Base-by-base conservation (phyloP, 2,329 filamentous ascomycete species). In the Phoma sp. region DNA sequence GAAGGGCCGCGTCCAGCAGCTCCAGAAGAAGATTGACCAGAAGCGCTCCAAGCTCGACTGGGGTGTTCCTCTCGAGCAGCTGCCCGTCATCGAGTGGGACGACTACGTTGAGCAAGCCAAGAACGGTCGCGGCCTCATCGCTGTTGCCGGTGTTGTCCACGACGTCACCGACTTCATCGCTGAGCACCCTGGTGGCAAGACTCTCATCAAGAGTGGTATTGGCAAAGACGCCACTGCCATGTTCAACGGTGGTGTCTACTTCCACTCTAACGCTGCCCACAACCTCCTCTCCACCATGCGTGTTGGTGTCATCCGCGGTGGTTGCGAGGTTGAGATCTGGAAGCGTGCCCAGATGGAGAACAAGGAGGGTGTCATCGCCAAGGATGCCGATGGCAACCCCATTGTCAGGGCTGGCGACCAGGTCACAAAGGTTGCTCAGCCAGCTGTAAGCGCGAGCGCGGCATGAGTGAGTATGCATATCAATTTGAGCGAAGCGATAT, bases 371-470 rank as follows among this genome's bases (percentile, higher is more conserved):
- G 86, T 87, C 53, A 87, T 89, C 63, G 85, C 91, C 74, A 92
- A 91, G 74, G 93, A 96, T 73, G 89, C 87, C 14, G 81, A 86
- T 47, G 93, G 92, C 43, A 84, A 91, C 75, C 87, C 90, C 61
- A 92, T 97, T 65, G 85, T 96, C 69, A 89, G 93, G 61, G 92
- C 93, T 62, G 92, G 92, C 47, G 82, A 86, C 67, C 93, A 97
- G 79, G 85, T 91, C 55, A 97, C 93, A 65, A 92, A 91, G 78
- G 85, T 96, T 45, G 80, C 87, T 17, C 87, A 92, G 74, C 92
- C 93, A 37, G 85, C 91, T 49, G 86, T 88, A 59, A 93, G 87
- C 66, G 93, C 93, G 55, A 92, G 92, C 77, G 92, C 92, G 60
- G 92, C 92, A 69, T 93, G 53, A 45, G 29, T 39, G 40, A 51